Evolutionary conservation across 2,329 filamentous ascomycete species (phyloP).

Genomic region (Fusarium subglutinans): DNA sequence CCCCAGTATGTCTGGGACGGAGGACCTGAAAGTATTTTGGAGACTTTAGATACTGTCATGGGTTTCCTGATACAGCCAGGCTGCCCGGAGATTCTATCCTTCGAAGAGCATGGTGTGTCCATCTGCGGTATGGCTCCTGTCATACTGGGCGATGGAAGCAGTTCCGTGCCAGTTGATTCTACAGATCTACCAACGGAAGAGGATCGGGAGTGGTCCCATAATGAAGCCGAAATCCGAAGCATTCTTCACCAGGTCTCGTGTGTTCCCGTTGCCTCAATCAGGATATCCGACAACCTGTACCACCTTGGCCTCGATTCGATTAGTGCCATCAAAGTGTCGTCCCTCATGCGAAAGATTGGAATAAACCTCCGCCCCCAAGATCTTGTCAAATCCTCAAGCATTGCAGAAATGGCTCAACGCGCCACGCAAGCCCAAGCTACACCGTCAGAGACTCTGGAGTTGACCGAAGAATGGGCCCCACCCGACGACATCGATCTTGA

Average conservation of each 20-base stretch:
- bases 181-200: neutral
- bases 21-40: slow-evolving; percentile 62
- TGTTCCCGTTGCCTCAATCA: slow-evolving; percentile 66
- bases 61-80: slow-evolving; percentile 61
- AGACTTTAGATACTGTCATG: slow-evolving; percentile 68
- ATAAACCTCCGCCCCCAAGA: slow-evolving; percentile 75
- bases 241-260: slow-evolving; percentile 68
- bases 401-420: slow-evolving; percentile 68
- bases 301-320: slow-evolving; percentile 92
- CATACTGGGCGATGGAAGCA: neutral
- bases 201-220: slow-evolving; percentile 46
- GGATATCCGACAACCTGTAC: slow-evolving; percentile 73
- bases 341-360: slow-evolving; percentile 71
- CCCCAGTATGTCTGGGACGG: slow-evolving; percentile 58
- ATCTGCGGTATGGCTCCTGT: slow-evolving; percentile 69
- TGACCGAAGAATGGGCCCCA: slow-evolving; percentile 40
- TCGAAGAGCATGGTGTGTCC: slow-evolving; percentile 61
- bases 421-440: neutral
- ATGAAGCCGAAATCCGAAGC: slow-evolving; percentile 53
- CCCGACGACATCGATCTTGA: slow-evolving; percentile 52
- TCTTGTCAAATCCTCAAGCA: slow-evolving; percentile 72
- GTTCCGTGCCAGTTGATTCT: neutral
- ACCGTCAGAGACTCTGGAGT: neutral
- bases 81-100: slow-evolving; percentile 62
- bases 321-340: slow-evolving; percentile 84